Evolutionary conservation across 108 stramenopile species (phyloP).

Genomic region (Discostella pseudostelligera): DNA sequence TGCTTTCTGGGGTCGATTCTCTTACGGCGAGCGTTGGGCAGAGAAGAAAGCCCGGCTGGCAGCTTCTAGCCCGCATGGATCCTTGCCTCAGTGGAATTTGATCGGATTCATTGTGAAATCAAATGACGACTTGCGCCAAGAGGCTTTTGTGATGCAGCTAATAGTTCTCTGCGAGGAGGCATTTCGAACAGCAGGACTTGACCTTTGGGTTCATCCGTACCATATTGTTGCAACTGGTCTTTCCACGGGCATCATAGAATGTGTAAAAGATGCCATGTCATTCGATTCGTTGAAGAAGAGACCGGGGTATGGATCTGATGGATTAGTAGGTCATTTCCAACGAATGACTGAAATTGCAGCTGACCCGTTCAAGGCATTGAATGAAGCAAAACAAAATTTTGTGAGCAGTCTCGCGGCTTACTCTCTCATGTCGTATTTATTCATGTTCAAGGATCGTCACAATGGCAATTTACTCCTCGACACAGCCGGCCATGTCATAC

Average conservation of each 20-base stretch:
- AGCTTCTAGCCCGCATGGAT: constrained; percentile 73
- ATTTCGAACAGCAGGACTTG: constrained; percentile 84
- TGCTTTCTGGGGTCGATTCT: constrained; percentile 88
- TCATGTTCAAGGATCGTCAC: constrained; percentile 98
- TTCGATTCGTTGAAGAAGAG: constrained; percentile 95
- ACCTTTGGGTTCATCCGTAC: constrained; percentile 92
- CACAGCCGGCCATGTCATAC: constrained; percentile 95
- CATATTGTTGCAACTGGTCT: constrained; percentile 90
- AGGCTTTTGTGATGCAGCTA: constrained; percentile 94
- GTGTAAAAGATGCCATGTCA: constrained; percentile 89
- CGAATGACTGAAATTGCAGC: constrained; percentile 84
- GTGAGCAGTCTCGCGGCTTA: constrained; percentile 95
- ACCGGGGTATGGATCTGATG: constrained; percentile 84
- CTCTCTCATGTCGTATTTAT: constrained; percentile 93
- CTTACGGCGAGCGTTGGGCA: constrained; percentile 96
- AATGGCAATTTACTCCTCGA: constrained; percentile 96
- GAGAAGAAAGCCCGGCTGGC: constrained; percentile 88
- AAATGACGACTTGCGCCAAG: constrained; percentile 97
- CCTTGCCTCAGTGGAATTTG: constrained; percentile 84
- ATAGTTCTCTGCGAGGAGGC: constrained; percentile 92
- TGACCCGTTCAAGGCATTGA: constrained; percentile 77
- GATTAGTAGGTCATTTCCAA: constrained; percentile 70
- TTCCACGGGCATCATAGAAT: constrained; percentile 91
- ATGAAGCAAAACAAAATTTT: constrained; percentile 78
- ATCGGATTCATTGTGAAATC: constrained; percentile 96